phyloP scores from a whole-genome alignment of 2,329 filamentous ascomycete genomes.

The Penicillium expansum region DNA sequence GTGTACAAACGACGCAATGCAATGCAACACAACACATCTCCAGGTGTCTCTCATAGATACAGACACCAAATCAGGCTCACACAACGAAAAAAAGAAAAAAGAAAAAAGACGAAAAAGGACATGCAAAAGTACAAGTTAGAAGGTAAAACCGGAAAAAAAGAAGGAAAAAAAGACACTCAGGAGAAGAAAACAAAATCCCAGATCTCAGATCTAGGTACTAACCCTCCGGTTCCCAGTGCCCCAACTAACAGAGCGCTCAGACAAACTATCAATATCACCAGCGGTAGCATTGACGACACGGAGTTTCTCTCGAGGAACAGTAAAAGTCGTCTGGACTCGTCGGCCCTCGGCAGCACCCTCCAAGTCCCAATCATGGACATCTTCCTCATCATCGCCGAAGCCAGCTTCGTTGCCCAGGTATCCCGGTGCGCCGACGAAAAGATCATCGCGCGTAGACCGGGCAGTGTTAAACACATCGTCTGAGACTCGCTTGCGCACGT shows the following conservation, averaged over 20 bases:
- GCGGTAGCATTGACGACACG: conserved; percentile 79
- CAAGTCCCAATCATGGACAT: conserved; percentile 65
- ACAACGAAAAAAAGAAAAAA: not conserved
- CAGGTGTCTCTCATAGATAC: not conserved
- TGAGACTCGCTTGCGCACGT: conserved; percentile 34
- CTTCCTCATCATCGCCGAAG: conserved; percentile 14
- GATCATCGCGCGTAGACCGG: conserved; percentile 26
- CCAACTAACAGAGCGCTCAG: conserved; percentile 29
- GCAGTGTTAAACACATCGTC: conserved; percentile 18
- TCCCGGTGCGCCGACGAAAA: conserved; percentile 26
- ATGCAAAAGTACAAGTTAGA: conserved; percentile 10
- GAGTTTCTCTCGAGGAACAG: conserved; percentile 80
- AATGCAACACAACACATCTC: not conserved
- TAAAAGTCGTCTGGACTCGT: conserved; percentile 84
- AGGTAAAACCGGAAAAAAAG: not conserved
- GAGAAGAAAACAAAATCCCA: not conserved
- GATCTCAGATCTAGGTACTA: not conserved
- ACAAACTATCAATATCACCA: conserved; percentile 34
- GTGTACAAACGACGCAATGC: not conserved
- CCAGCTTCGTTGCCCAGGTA: conserved; percentile 29
- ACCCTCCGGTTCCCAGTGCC: conserved; percentile 2
- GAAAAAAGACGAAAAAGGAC: not conserved
- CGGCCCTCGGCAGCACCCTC: conserved; percentile 69
- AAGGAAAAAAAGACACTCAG: not conserved
- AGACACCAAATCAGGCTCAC: conserved; percentile 9